phyloP scores from a whole-genome alignment of 2,329 filamentous ascomycete species.

The Fusarium longipes region DNA sequence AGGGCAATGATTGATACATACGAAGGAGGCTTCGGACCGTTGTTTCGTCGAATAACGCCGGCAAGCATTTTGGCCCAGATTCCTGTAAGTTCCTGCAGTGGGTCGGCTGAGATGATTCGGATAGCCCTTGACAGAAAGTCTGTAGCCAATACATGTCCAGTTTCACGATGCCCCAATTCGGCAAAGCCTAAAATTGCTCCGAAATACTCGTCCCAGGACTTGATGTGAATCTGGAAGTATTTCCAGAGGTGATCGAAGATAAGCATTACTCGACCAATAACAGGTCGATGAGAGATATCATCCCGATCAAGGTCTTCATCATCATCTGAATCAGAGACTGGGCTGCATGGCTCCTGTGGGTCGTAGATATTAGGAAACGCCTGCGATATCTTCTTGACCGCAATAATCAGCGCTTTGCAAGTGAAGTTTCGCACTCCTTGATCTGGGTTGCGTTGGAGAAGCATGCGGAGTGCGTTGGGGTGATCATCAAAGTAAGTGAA shows the following conservation, averaged over 20 bases:
- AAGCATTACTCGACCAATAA: conserved; percentile 55
- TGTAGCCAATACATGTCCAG: conserved; percentile 67
- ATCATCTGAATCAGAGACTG: conserved; percentile 47
- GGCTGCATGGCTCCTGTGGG: conserved; percentile 7
- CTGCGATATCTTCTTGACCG: conserved; percentile 64
- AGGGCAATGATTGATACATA: conserved; percentile 66
- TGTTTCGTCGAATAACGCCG: conserved; percentile 62
- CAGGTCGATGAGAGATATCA: conserved; percentile 19
- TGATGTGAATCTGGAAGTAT: conserved; percentile 69
- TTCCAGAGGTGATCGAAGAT: conserved; percentile 70
- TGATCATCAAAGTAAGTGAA: conserved; percentile 70
- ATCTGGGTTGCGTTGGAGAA: conserved; percentile 73
- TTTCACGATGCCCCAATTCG: conserved; percentile 68
- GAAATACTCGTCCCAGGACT: conserved; percentile 83
- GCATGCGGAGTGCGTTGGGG: conserved; percentile 68
- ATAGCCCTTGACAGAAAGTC: conserved; percentile 70
- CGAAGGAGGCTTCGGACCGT: conserved; percentile 61
- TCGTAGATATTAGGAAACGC: conserved; percentile 62
- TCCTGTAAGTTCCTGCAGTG: conserved; percentile 59
- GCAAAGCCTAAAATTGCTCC: conserved; percentile 75
- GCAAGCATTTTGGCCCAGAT: conserved; percentile 68
- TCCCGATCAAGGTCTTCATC: conserved; percentile 36
- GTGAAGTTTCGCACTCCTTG: conserved; percentile 64
- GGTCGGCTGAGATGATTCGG: conserved; percentile 71
- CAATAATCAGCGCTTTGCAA: conserved; percentile 62